A percentile compares a stretch with the other conserved stretches of the same genome.
Evolutionary conservation across 2,329 filamentous ascomycete species (phyloP).

Genomic region (Microcera coccophila): DNA sequence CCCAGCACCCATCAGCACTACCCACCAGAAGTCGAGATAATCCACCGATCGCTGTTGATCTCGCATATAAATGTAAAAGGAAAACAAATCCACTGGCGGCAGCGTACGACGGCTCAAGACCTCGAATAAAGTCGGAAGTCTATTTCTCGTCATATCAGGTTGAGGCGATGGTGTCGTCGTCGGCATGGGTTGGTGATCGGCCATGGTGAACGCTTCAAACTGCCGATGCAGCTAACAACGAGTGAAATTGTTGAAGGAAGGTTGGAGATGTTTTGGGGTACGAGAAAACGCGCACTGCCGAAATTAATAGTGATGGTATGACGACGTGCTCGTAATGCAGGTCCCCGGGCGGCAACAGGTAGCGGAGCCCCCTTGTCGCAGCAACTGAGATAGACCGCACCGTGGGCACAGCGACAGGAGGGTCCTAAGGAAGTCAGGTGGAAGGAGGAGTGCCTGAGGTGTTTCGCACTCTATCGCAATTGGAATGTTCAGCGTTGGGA

Average conservation of each 20-base stretch:
- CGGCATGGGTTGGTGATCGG: slow-evolving; percentile 27
- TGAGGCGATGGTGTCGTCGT: slow-evolving; percentile 46
- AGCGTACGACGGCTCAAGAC: slow-evolving; percentile 91
- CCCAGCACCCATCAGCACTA: slow-evolving; percentile 2
- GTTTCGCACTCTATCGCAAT: slow-evolving; percentile 7
- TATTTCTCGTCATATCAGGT: slow-evolving; percentile 66
- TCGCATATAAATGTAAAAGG: slow-evolving; percentile 99
- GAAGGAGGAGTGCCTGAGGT: slow-evolving; percentile 14
- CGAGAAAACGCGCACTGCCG: slow-evolving; percentile 13
- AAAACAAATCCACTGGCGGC: slow-evolving; percentile 93
- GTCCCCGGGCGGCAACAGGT: slow-evolving; percentile 18
- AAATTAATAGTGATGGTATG: slow-evolving; percentile 11
- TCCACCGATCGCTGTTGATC: slow-evolving; percentile 97
- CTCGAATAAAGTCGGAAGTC: slow-evolving; percentile 91
- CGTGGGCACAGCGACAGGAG: slow-evolving; percentile 1
- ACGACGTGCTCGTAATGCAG: slow-evolving; percentile 16
- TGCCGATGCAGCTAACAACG: slow-evolving; percentile 8
- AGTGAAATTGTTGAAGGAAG: slow-evolving; percentile 8
- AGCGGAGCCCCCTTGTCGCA: slow-evolving; percentile 11
- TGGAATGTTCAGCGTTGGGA: slow-evolving; percentile 25
- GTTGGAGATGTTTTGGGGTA: slow-evolving; percentile 10
- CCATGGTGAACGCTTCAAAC: slow-evolving; percentile 12
- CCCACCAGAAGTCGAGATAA: slow-evolving; percentile 96
- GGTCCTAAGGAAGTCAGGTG: slow-evolving; percentile 9
- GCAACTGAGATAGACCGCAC: slow-evolving; percentile 13